Evolutionary conservation across 495 filamentous ascomycete genomes (phyloP).

Genomic region (Talaromyces liani): DNA sequence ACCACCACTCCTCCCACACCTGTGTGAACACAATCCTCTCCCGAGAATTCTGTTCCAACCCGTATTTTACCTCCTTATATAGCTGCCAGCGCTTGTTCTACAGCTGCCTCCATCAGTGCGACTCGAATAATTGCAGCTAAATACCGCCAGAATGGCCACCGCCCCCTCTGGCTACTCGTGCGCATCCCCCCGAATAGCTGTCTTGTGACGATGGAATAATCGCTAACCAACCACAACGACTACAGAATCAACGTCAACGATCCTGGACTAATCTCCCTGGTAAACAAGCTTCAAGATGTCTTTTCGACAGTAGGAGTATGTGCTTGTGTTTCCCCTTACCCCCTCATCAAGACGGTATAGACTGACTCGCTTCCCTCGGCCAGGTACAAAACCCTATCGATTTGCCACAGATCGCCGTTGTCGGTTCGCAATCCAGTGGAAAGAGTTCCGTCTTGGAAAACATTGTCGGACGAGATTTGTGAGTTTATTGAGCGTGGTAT

Average conservation of each 20-base stretch:
- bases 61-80: not conserved
- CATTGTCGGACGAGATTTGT: slow-evolving; percentile 99
- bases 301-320: slow-evolving; percentile 96
- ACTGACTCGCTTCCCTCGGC: slow-evolving; percentile 19
- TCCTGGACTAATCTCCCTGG: slow-evolving; percentile 77
- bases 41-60: not conserved
- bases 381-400: slow-evolving; percentile 97
- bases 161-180: slow-evolving; percentile 39
- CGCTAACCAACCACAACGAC: slow-evolving; percentile 21
- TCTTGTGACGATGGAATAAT: slow-evolving; percentile 8
- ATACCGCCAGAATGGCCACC: slow-evolving; percentile 39
- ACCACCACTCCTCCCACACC: not conserved
- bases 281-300: slow-evolving; percentile 99
- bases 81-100: not conserved
- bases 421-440: slow-evolving; percentile 97
- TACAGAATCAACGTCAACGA: slow-evolving; percentile 74
- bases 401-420: slow-evolving; percentile 96
- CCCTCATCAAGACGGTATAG: not conserved
- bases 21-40: not conserved
- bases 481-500: slow-evolving; percentile 25
- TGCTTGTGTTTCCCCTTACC: slow-evolving; percentile 31
- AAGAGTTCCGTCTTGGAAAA: slow-evolving; percentile 99
- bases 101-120: slow-evolving; percentile 5
- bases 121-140: slow-evolving; percentile 2
- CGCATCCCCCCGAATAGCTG: slow-evolving; percentile 23